Percentiles rank a stretch among this genome's conserved stretches.
Evolutionary conservation across 1,284 basidiomycete genomes (phyloP).

Genomic region (Ceratobasidium sp.): DNA sequence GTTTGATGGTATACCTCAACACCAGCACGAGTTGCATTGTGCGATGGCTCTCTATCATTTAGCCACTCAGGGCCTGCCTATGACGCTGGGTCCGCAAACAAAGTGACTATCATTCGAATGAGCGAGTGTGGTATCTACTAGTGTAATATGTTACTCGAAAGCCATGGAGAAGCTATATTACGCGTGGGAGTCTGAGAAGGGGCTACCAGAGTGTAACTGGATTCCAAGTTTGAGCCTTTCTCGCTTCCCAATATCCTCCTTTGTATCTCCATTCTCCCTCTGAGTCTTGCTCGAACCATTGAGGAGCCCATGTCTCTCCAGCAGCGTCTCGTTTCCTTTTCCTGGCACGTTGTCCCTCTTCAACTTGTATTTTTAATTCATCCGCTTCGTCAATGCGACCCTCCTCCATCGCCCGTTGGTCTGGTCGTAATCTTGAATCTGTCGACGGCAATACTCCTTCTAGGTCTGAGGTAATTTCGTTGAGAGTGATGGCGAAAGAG

Average conservation of each 20-base stretch:
- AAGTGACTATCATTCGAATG: background rate
- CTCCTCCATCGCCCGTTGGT: constrained; percentile 88
- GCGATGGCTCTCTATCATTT: constrained; percentile 24
- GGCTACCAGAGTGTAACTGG: constrained; percentile 28
- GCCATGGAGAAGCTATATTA: constrained; percentile 5
- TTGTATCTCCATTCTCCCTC: constrained; percentile 76
- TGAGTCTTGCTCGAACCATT: constrained; percentile 73
- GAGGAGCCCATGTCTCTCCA: constrained; percentile 72
- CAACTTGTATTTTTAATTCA: constrained; percentile 78
- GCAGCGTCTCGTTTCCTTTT: constrained; percentile 65
- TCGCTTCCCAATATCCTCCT: constrained; percentile 87
- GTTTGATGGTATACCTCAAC: constrained; percentile 14
- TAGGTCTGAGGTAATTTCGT: constrained; percentile 82
- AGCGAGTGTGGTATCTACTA: constrained; percentile 19
- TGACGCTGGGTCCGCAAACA: constrained; percentile 1
- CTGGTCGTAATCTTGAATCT: constrained; percentile 87
- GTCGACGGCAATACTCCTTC: constrained; percentile 80
- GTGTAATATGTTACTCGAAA: background rate
- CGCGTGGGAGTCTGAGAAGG: background rate
- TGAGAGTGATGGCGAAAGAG: constrained; percentile 81
- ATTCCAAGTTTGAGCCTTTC: constrained; percentile 57
- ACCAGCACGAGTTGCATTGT: constrained; percentile 24
- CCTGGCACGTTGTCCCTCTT: constrained; percentile 65
- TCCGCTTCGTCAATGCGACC: constrained; percentile 85
- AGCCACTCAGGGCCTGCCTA: constrained; percentile 24